Evolutionary conservation across 768 basidiomycete species (phyloP).

Genomic region (Clavulina sp.): DNA sequence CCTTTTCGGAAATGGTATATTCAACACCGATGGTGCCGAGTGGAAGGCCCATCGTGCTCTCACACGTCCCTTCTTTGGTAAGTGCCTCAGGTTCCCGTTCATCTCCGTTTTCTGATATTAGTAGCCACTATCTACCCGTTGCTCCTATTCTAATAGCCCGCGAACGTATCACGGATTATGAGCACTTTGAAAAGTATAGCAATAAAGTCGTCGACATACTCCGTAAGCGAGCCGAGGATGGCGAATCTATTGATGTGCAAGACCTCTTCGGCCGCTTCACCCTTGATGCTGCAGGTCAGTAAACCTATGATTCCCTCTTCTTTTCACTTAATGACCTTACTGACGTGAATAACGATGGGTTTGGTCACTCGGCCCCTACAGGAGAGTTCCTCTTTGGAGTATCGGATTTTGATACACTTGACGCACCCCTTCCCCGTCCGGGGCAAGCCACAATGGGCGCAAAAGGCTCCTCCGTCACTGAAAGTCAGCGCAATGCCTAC

Average conservation of each 20-base stretch:
- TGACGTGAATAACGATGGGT: too few relatives aligned
- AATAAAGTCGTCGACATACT: slow-evolving; percentile 8
- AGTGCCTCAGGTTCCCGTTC: neutral
- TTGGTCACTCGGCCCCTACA: too few relatives aligned
- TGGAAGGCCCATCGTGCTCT: slow-evolving; percentile 18
- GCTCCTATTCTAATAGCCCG: slow-evolving; percentile 21
- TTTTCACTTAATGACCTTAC: too few relatives aligned
- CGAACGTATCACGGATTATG: slow-evolving; percentile 9
- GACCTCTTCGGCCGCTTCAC: slow-evolving; percentile 10
- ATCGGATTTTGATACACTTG: slow-evolving; percentile 6
- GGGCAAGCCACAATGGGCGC: neutral
- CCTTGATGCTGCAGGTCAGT: slow-evolving; percentile 22
- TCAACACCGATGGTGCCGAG: slow-evolving; percentile 18
- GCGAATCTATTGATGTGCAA: slow-evolving; percentile 13
- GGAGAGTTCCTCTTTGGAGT: slow-evolving; percentile 3
- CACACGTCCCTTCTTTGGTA: slow-evolving; percentile 18
- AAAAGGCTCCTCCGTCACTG: slow-evolving; percentile 1
- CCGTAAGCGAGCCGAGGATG: slow-evolving; percentile 7
- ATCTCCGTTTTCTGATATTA: neutral
- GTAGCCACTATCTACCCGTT: slow-evolving; percentile 27
- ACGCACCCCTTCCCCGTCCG: slow-evolving; percentile 6
- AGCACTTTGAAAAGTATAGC: slow-evolving; percentile 13
- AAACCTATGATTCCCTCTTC: too few relatives aligned
- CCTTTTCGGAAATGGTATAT: slow-evolving; percentile 20
- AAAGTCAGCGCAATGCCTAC: neutral